Evolutionary conservation across 1,139 yeast genomes (phyloP).

Genomic region (Taphrina pruni): DNA sequence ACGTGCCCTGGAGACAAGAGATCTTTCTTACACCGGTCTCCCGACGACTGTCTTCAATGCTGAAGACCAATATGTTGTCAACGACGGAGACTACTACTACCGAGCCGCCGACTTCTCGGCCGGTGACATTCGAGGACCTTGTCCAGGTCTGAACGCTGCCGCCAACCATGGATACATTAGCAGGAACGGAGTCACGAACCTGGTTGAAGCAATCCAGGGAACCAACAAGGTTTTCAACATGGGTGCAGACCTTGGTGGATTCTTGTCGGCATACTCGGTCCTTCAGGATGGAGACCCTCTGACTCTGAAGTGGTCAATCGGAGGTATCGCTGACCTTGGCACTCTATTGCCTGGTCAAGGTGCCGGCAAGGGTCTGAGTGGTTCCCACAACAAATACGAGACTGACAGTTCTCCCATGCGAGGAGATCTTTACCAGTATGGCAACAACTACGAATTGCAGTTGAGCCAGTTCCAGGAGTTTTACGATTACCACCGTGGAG

Average conservation of each 20-base stretch:
- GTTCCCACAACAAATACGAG: slow-evolving; percentile 40
- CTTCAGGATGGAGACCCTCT: slow-evolving; percentile 24
- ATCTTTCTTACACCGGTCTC: slow-evolving; percentile 20
- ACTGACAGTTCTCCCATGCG: slow-evolving; percentile 39
- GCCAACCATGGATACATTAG: slow-evolving; percentile 38
- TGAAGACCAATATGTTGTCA: slow-evolving; percentile 22
- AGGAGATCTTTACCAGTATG: slow-evolving; percentile 35
- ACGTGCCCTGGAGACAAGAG: slow-evolving; percentile 13
- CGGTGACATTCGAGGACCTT: slow-evolving; percentile 39
- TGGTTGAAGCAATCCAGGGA: slow-evolving; percentile 31
- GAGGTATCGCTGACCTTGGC: slow-evolving; percentile 23
- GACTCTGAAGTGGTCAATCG: slow-evolving; percentile 33
- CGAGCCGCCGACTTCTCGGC: slow-evolving; percentile 29
- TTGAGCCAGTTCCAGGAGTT: slow-evolving; percentile 29
- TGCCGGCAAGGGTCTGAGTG: slow-evolving; percentile 25
- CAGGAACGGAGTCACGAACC: slow-evolving; percentile 28
- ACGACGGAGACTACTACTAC: slow-evolving; percentile 21
- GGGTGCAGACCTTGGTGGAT: slow-evolving; percentile 33
- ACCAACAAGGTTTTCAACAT: slow-evolving; percentile 38
- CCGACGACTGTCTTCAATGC: slow-evolving; percentile 32
- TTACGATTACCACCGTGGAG: slow-evolving; percentile 28
- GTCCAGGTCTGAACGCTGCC: slow-evolving; percentile 36
- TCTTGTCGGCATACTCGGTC: slow-evolving; percentile 30
- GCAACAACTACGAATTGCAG: slow-evolving; percentile 33
- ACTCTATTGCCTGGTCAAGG: slow-evolving; percentile 12